Conservation (phyloP, 208 protist species). For the Wallacemonas rigidus region DNA sequence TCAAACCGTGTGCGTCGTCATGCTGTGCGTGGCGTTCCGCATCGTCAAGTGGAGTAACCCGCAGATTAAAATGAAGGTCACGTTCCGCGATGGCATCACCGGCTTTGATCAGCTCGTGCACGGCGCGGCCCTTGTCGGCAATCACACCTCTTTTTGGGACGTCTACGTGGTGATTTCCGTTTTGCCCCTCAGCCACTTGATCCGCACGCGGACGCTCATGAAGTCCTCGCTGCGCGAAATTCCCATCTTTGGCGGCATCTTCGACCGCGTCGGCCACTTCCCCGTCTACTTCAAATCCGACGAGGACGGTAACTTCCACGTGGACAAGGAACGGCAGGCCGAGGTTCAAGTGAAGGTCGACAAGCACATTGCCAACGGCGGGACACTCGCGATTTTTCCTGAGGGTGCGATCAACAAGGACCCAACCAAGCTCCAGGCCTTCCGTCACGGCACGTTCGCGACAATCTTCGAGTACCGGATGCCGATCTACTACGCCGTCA, state of each 20-base stretch:
- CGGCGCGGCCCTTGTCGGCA: conserved; percentile 35
- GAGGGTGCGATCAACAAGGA: conserved; percentile 72
- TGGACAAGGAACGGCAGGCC: conserved; percentile 72
- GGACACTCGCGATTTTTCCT: conserved; percentile 63
- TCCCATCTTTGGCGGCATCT: conserved; percentile 58
- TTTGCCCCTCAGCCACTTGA: conserved; percentile 31
- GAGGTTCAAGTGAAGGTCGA: conserved; percentile 45
- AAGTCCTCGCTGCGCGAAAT: conserved; percentile 52
- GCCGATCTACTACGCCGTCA: conserved; percentile 56
- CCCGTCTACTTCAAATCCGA: conserved; percentile 80
- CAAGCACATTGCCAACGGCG: conserved; percentile 40
- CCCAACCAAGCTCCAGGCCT: conserved; percentile 44
- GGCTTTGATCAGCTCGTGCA: conserved; percentile 22
- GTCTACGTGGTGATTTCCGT: conserved; percentile 37
- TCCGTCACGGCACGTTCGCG: conserved; percentile 68
- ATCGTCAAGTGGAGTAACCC: conserved; percentile 39
- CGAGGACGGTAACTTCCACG: conserved; percentile 48
- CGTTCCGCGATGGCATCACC: conserved; percentile 26
- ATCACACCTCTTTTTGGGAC: conserved; percentile 77
- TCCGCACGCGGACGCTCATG: conserved; percentile 50
- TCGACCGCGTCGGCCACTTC: conserved; percentile 70
- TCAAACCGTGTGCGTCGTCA: conserved; percentile 35
- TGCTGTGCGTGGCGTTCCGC: conserved; percentile 35
- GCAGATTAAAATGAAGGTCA: conserved; percentile 36
- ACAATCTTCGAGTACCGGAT: conserved; percentile 60